Evolutionary conservation across 805 yeast species (phyloP).

Genomic region (Monosporozyma unispora): DNA sequence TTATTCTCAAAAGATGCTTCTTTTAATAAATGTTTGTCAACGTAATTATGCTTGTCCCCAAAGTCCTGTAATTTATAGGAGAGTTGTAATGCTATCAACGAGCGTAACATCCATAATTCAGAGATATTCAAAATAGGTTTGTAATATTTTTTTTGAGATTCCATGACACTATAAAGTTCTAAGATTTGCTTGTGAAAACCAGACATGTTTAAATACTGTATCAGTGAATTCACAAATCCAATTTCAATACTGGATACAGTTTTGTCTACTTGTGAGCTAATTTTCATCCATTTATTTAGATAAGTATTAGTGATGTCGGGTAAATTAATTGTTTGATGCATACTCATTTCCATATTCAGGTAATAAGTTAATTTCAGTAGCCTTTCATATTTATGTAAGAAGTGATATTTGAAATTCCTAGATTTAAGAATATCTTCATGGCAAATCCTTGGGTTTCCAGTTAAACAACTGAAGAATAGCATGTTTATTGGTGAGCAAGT

Average conservation of each 20-base stretch:
- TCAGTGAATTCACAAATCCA: slow-evolving; percentile 15
- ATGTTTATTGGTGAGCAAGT: background rate
- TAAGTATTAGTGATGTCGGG: slow-evolving; percentile 27
- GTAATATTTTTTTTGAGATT: slow-evolving; percentile 7
- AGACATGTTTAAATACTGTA: slow-evolving; percentile 21
- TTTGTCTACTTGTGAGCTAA: background rate
- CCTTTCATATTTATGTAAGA: slow-evolving; percentile 21
- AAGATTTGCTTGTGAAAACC: slow-evolving; percentile 18
- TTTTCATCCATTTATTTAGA: slow-evolving; percentile 25
- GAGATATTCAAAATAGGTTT: slow-evolving; percentile 6
- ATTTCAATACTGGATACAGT: slow-evolving; percentile 17
- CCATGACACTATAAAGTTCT: slow-evolving; percentile 5
- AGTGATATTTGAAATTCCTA: slow-evolving; percentile 10
- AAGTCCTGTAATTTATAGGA: slow-evolving; percentile 2
- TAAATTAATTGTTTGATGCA: slow-evolving; percentile 27
- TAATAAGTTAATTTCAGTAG: slow-evolving; percentile 30
- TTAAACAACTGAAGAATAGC: background rate
- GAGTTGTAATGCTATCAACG: slow-evolving; percentile 16
- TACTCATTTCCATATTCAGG: slow-evolving; percentile 28
- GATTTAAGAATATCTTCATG: background rate
- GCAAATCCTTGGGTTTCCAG: background rate
- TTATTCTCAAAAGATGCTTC: background rate
- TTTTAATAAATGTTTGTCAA: background rate
- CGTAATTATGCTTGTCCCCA: background rate
- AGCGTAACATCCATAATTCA: slow-evolving; percentile 8